Evolutionary conservation across 2,329 filamentous ascomycete genomes (phyloP).

Genomic region (Pyrenophora seminiperda): DNA sequence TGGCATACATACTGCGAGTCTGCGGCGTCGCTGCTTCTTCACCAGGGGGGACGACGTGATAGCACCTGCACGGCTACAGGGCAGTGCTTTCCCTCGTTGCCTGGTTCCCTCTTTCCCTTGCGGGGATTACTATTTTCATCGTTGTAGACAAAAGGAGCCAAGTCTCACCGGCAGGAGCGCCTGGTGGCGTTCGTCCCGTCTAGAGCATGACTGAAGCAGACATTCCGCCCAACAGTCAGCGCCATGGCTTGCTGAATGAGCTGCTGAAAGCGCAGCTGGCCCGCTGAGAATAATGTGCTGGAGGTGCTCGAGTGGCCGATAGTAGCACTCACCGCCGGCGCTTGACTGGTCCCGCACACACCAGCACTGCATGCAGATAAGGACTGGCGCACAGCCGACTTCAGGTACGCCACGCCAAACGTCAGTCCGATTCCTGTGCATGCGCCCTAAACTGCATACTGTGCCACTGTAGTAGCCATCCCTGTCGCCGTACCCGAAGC

Average conservation of each 20-base stretch:
- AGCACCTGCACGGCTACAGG: neutral
- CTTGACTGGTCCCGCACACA: constrained; percentile 2
- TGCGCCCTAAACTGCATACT: constrained; percentile 6
- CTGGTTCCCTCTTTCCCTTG: constrained; percentile 9
- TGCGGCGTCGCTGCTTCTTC: too few relatives aligned
- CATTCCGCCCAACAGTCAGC: too few relatives aligned
- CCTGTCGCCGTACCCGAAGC: constrained; percentile 19
- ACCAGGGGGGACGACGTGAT: neutral
- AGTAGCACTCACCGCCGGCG: neutral
- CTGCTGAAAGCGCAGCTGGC: constrained; percentile 16
- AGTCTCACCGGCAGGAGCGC: constrained; percentile 4
- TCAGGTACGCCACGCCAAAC: constrained; percentile 10
- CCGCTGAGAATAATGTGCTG: too few relatives aligned
- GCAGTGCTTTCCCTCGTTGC: too few relatives aligned
- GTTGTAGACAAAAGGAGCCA: too few relatives aligned
- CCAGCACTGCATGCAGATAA: constrained; percentile 14
- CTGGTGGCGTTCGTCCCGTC: constrained; percentile 9
- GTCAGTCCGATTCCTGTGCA: constrained; percentile 9
- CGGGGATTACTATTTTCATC: neutral
- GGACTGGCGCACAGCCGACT: constrained; percentile 15
- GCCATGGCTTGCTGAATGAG: constrained; percentile 6
- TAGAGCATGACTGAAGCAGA: too few relatives aligned
- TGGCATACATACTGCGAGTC: too few relatives aligned
- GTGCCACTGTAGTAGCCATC: constrained; percentile 10
- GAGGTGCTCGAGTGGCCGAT: constrained; percentile 7